Evolutionary conservation across 176 grass and related monocot genomes (phyloP).

Genomic region (Tillandsia leiboldiana): DNA sequence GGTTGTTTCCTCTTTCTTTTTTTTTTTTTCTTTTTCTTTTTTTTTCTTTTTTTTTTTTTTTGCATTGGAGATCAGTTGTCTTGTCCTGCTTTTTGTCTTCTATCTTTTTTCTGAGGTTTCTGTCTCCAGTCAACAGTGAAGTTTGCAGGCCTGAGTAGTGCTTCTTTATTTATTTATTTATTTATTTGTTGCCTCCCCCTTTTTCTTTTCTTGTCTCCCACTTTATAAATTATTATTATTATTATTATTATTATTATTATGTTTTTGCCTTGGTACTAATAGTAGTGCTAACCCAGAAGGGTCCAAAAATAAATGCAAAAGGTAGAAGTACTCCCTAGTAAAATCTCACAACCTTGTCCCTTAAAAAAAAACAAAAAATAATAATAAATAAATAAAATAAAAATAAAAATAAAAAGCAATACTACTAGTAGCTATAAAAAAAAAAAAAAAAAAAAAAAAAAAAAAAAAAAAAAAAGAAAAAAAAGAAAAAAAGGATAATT

Average conservation of each 20-base stretch:
- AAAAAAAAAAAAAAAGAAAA: too few relatives aligned
- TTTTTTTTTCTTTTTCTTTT: too few relatives aligned
- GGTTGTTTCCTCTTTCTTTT: background rate
- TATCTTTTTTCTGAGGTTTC: background rate
- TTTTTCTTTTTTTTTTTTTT: too few relatives aligned
- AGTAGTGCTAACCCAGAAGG: background rate
- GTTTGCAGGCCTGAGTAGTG: background rate
- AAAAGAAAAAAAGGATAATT: too few relatives aligned
- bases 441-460: too few relatives aligned
- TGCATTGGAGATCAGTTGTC: background rate
- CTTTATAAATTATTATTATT: too few relatives aligned
- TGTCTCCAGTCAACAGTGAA: background rate
- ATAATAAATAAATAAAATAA: background rate
- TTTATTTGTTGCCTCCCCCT: background rate
- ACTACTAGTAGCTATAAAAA: too few relatives aligned
- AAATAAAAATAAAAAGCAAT: background rate
- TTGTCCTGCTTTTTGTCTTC: background rate
- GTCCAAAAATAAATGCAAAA: background rate
- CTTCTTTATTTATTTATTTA: background rate
- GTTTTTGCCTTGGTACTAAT: background rate
- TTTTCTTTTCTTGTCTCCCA: too few relatives aligned
- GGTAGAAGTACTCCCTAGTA: background rate
- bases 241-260: too few relatives aligned
- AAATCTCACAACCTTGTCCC: conserved; percentile 8
- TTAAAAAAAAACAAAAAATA: too few relatives aligned